Percentiles rank a stretch among this genome's conserved stretches.
phyloP scores from a whole-genome alignment of 2,329 filamentous ascomycete genomes.

The Fusarium albosuccineum region DNA sequence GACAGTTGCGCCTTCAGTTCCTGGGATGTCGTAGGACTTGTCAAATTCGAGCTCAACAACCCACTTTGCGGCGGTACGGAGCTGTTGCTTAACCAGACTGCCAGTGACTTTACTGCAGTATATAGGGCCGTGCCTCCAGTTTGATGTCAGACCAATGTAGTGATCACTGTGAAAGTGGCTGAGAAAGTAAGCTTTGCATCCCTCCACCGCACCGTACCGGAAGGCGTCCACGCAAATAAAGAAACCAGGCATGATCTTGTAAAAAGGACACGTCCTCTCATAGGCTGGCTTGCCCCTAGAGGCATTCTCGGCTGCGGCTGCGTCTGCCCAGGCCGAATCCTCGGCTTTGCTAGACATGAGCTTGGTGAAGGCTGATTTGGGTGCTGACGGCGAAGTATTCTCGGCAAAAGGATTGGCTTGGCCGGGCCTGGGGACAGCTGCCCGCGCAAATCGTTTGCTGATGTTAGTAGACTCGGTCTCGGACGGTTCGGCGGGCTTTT shows the following conservation, averaged over 20 bases:
- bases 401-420: conserved; percentile 83
- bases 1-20: conserved; percentile 84
- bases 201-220: conserved; percentile 91
- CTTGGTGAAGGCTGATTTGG: conserved; percentile 84
- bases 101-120: conserved; percentile 95
- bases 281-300: conserved; percentile 88
- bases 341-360: conserved; percentile 95
- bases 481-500: conserved; percentile 25
- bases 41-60: conserved; percentile 90
- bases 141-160: conserved; percentile 89
- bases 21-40: conserved; percentile 80
- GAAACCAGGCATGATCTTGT: conserved; percentile 96
- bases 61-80: conserved; percentile 88
- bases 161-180: conserved; percentile 99
- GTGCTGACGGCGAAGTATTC: conserved; percentile 54
- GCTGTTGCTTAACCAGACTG: conserved; percentile 87
- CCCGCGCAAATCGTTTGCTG: conserved; percentile 73
- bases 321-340: conserved; percentile 88
- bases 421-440: conserved; percentile 79
- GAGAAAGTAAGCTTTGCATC: conserved; percentile 94
- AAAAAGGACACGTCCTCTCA: conserved; percentile 94
- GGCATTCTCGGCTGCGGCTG: conserved; percentile 82
- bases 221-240: conserved; percentile 97
- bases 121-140: conserved; percentile 93
- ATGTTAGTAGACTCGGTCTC: conserved; percentile 55